Conservation (phyloP, 2,329 filamentous ascomycete genomes). For the Epichloe aotearoae region DNA sequence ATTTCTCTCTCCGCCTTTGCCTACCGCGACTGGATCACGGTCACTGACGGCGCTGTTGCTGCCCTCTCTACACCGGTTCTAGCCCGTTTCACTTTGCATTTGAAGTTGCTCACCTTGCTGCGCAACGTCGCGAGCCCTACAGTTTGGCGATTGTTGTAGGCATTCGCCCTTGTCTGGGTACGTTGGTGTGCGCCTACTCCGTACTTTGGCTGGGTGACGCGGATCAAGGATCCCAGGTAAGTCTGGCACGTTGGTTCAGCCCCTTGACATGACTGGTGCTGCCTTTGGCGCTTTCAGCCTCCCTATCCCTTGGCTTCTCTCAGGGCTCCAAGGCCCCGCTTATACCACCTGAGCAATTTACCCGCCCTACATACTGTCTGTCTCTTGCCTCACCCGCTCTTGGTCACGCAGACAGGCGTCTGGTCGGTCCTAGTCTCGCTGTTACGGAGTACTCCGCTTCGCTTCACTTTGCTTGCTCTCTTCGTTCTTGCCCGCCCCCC, state of each 20-base stretch:
- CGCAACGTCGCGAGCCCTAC: background rate
- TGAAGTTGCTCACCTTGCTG: background rate
- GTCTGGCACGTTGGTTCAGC: background rate
- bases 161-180: background rate
- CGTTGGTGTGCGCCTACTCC: conserved; percentile 3
- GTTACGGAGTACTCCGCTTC: background rate
- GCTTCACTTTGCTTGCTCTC: background rate
- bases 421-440: background rate
- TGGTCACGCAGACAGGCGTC: background rate
- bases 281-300: background rate
- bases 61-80: background rate
- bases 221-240: conserved; percentile 1
- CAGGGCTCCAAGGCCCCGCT: background rate
- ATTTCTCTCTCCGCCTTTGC: conserved; percentile 18
- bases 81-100: background rate
- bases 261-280: background rate
- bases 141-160: background rate
- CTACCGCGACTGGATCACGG: conserved; percentile 9
- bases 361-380: background rate
- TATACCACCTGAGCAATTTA: background rate
- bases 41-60: conserved; percentile 4
- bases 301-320: background rate
- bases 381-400: background rate
- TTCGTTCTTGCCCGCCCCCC: background rate
- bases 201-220: background rate